Conservation (phyloP, 202 grass and related monocot species). For the Thinopyrum obtusiflorum region DNA sequence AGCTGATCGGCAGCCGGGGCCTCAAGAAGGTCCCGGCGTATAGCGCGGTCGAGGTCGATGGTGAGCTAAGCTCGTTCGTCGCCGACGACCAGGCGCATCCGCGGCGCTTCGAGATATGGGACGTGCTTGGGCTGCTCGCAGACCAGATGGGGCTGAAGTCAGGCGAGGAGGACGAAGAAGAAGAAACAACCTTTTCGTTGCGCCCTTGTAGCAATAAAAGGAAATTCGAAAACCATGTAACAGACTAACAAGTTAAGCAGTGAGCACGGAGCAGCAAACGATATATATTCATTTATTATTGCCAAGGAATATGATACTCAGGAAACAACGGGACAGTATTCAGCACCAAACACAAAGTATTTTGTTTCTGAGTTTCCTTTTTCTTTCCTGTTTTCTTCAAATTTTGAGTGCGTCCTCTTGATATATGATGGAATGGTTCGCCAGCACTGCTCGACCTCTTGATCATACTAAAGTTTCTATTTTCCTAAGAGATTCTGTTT, state of each 20-base stretch:
- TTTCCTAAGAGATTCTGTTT: too few relatives aligned
- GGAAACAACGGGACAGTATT: too few relatives aligned
- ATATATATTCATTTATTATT: too few relatives aligned
- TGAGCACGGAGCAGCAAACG: too few relatives aligned
- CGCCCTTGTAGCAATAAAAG: neutral
- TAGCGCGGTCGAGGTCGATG: conserved; percentile 58
- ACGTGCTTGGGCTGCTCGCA: conserved; percentile 44
- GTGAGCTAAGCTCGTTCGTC: conserved; percentile 65
- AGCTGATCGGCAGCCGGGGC: conserved; percentile 55
- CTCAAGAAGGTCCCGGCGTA: conserved; percentile 56
- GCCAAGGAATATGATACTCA: too few relatives aligned
- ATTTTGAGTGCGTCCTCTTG: too few relatives aligned
- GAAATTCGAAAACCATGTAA: neutral
- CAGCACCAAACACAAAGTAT: too few relatives aligned
- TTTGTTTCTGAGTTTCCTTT: too few relatives aligned
- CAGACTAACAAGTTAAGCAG: neutral
- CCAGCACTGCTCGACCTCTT: too few relatives aligned
- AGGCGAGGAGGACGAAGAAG: conserved; percentile 25
- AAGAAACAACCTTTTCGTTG: neutral
- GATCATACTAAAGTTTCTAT: too few relatives aligned
- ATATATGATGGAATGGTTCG: too few relatives aligned
- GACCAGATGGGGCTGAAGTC: conserved; percentile 45
- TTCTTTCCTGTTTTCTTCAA: too few relatives aligned
- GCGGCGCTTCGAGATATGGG: conserved; percentile 52
- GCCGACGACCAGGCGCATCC: conserved; percentile 68